A percentile compares a stretch with the other conserved stretches of the same genome.
phyloP scores from a whole-genome alignment of 208 protist species.

The Acanthamoeba royreba region DNA sequence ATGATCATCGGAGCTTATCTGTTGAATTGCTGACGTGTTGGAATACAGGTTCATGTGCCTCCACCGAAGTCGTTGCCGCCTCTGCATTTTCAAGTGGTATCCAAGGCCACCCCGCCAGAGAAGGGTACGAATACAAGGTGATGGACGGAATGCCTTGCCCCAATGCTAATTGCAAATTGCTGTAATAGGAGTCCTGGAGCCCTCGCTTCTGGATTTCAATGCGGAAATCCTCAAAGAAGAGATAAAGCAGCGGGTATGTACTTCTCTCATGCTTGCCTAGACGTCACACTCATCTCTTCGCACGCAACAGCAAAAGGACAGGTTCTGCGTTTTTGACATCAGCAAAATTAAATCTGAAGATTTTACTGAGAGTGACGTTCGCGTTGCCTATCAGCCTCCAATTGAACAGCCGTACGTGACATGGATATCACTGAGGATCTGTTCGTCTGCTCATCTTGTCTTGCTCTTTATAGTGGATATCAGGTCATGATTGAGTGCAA shows the following conservation, averaged over 20 bases:
- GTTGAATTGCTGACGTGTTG: background rate
- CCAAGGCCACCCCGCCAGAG: background rate
- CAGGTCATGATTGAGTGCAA: conserved; percentile 6
- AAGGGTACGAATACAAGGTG: background rate
- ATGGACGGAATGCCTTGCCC: too few species aligned
- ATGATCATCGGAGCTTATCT: too few species aligned
- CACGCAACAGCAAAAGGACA: background rate
- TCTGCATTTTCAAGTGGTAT: background rate
- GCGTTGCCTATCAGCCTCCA: background rate
- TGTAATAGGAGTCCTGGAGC: background rate
- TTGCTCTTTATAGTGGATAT: background rate
- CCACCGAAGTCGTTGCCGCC: background rate
- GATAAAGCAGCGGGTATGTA: background rate
- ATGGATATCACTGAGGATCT: too few species aligned
- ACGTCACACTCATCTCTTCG: too few species aligned
- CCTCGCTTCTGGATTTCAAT: background rate
- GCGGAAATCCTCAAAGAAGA: background rate
- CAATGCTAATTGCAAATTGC: background rate
- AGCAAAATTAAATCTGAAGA: background rate
- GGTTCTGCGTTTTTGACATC: background rate
- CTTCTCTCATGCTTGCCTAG: background rate
- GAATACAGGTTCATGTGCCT: too few species aligned
- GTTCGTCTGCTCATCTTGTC: background rate
- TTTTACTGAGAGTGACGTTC: background rate
- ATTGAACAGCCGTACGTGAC: background rate